Evolutionary conservation across 2,329 filamentous ascomycete genomes (phyloP), one percentile per base, ranked within the genome.

Genomic region (Ceratocystis alfenasii): DNA sequence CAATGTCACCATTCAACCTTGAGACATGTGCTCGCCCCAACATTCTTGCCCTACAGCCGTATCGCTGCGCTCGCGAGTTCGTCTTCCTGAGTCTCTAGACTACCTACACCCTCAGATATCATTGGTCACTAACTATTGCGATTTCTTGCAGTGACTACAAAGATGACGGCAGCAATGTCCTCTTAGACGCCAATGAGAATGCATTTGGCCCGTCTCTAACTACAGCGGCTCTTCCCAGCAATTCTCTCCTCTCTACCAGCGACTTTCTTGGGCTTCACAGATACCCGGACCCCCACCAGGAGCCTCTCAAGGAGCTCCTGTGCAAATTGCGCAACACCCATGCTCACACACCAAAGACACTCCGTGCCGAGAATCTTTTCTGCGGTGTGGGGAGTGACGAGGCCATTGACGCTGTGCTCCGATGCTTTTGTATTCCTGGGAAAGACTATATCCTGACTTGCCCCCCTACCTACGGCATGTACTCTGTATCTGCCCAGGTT

Each of bases 391-490:
- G 94, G 69, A 95, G 89, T 68, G 94, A 99, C 75, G 94, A 99
- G 80, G 93, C 90, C 69, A 96, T 99, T 74, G 94, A 99, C 76
- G 90, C 90, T 5, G 83, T 99, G 50, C 82, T 99, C 68, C 87
- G 94, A 64, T 94, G 89, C 76, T 99, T 99, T 79, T 99, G 94
- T 77, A 79, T 85, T 1, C 94, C 94, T 0, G 90, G 87, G 59
- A 82, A 81, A 70, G 94, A 99, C 77, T 90, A 89, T 73, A 95
- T 99, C 73, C 83, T 99, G 45, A 93, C 90, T 53, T 97, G 93
- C 73, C 94, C 94, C 20, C 94, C 94, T 0, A 99, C 94, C 0
- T 99, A 99, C 75, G 94, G 94, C 77, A 99, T 99, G 94, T 99
- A 99, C 79, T 81, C 85, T 60, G 94, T 99, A 20, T 95, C 90